These are phyloP conservation scores for Balakata baccata DNA, from an alignment of 345 rosid genomes.

Conservation along the genomic window DNA sequence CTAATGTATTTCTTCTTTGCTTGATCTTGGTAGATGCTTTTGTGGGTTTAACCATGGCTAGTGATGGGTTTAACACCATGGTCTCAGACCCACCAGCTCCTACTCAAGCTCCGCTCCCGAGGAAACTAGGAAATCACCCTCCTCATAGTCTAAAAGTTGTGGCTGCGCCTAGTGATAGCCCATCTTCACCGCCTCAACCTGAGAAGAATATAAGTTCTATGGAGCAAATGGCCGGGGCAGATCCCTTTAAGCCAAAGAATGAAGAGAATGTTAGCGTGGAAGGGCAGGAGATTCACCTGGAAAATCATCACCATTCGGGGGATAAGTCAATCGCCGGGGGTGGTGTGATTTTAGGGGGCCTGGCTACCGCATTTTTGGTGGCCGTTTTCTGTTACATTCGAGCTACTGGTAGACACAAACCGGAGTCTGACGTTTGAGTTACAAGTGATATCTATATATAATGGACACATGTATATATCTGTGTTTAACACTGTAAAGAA, in stretches of 20 bases:
- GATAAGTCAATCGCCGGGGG: constrained; percentile 79
- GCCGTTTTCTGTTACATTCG: constrained; percentile 65
- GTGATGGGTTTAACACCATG: constrained; percentile 1
- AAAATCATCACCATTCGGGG: constrained; percentile 39
- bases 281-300: constrained; percentile 20
- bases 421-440: constrained; percentile 12
- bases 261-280: constrained; percentile 9
- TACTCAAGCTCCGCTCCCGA: constrained; percentile 25
- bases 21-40: constrained; percentile 29
- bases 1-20: constrained; percentile 25
- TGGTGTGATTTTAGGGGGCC: constrained; percentile 72
- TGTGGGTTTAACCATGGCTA: constrained; percentile 31
- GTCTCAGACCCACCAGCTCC: constrained; percentile 25
- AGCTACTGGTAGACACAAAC: constrained; percentile 58
- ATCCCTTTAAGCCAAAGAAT: neutral
- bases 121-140: constrained; percentile 48
- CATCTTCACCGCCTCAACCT: constrained; percentile 20
- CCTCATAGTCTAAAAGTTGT: neutral
- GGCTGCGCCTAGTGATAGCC: constrained; percentile 20
- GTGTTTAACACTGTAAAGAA: constrained; percentile 5
- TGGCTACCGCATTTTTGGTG: constrained; percentile 64
- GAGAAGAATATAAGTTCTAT: neutral
- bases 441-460: no score
- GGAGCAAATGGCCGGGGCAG: constrained; percentile 12
- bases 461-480: neutral